Base-by-base conservation (phyloP, 805 yeast species). In the Starmerella powellii region DNA sequence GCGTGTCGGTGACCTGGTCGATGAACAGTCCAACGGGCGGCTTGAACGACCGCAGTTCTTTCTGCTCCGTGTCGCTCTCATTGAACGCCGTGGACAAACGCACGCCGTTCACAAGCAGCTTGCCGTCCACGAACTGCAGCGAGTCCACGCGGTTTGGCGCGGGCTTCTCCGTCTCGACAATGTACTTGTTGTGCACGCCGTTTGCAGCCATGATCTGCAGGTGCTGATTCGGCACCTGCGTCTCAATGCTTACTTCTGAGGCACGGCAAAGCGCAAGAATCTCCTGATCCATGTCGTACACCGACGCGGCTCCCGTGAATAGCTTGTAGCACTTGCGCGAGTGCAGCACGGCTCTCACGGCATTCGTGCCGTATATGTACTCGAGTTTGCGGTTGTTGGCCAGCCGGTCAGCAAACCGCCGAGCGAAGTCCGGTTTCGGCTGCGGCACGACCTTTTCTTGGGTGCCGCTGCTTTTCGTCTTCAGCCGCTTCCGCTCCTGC, bases 1-100 rank as follows among this genome's bases (percentile, higher is more conserved):
- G 93, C 0, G 95, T 88, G 58, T 85, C 95, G 12, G 82, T 74
- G 34, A 86, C 68, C 45, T 81, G 84, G 59, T 85, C 95, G 20
- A 85, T 61, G 52, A 70, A 84, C 3, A 85, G 50, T 0, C 85
- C 95, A 15, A 86, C 53, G 2, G 95, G 47, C 12, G 8, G n/a
- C n/a, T 16, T 36, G 34, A 38, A 27, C 17, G n/a, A n/a, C n/a
- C n/a, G n/a, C n/a, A n/a, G n/a, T n/a, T n/a, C n/a, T n/a, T n/a
- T n/a, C n/a, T n/a, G n/a, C n/a, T n/a, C n/a, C n/a, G n/a, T n/a
- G n/a, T n/a, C n/a, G n/a, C n/a, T n/a, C n/a, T n/a, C n/a, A n/a
- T n/a, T n/a, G n/a, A n/a, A n/a, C n/a, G n/a, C n/a, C n/a, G n/a
- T n/a, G n/a, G n/a, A n/a, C n/a, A n/a, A n/a, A n/a, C n/a, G n/a